phyloP scores from a whole-genome alignment of 768 basidiomycete species.

The Gyrodon lividus region DNA sequence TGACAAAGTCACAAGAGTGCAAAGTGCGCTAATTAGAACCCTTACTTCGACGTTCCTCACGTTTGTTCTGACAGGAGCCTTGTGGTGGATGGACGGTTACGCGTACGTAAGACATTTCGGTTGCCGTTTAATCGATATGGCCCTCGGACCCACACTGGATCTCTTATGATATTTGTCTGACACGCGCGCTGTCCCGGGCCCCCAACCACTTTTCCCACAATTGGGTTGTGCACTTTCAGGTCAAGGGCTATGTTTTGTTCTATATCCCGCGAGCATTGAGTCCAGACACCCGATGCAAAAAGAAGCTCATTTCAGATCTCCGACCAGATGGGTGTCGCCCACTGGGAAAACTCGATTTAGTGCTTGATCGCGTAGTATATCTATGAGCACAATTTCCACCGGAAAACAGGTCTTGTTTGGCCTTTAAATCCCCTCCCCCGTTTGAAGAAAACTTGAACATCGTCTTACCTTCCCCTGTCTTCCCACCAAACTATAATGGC shows the following conservation, averaged over 20 bases:
- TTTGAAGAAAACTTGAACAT: constrained; percentile 24
- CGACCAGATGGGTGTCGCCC: constrained; percentile 37
- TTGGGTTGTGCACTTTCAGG: constrained; percentile 30
- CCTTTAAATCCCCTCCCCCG: constrained; percentile 31
- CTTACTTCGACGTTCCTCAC: constrained; percentile 31
- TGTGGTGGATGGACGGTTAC: constrained; percentile 29
- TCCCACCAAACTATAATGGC: constrained; percentile 21
- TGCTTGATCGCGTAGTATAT: constrained; percentile 40
- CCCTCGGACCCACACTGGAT: constrained; percentile 35
- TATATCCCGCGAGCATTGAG: constrained; percentile 39
- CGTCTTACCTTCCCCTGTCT: constrained; percentile 25
- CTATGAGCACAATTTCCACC: constrained; percentile 40
- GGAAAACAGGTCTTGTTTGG: constrained; percentile 24
- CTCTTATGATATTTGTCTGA: constrained; percentile 32
- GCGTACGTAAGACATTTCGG: constrained; percentile 37
- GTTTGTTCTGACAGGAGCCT: constrained; percentile 32
- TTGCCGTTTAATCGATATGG: constrained; percentile 38
- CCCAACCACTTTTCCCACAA: constrained; percentile 35
- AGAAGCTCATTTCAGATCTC: constrained; percentile 34
- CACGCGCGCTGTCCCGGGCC: constrained; percentile 22
- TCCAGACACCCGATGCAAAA: constrained; percentile 33
- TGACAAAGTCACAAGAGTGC: constrained; percentile 32
- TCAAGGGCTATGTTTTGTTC: constrained; percentile 33
- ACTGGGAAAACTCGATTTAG: constrained; percentile 37
- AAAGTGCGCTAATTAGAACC: constrained; percentile 34